Evolutionary conservation across 169 alveolate species (phyloP).

Genomic region (Babesia sp.): DNA sequence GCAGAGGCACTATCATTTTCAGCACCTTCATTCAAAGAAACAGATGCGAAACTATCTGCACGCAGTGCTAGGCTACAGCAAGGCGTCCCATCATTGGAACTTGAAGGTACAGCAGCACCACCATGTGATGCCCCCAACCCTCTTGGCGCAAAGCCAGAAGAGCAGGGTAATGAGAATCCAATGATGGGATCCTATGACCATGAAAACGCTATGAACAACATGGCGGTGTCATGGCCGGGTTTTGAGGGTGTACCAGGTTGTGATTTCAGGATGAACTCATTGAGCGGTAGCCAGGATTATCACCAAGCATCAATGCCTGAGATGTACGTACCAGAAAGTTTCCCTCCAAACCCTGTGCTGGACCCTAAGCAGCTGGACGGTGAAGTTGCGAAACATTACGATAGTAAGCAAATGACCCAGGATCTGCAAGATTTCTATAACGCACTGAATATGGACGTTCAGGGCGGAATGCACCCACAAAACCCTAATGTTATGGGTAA

Average conservation of each 20-base stretch:
- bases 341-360: neutral
- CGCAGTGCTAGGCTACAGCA: neutral
- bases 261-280: neutral
- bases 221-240: neutral
- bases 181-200: neutral
- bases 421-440: constrained; percentile 1
- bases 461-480: constrained; percentile 5
- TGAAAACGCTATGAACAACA: neutral
- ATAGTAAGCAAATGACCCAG: neutral
- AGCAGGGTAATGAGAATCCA: neutral
- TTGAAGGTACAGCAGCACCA: neutral
- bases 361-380: neutral
- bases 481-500: neutral
- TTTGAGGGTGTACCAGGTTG: neutral
- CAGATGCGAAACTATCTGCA: neutral
- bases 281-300: neutral
- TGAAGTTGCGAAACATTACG: neutral
- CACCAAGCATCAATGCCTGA: too few species aligned
- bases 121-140: neutral
- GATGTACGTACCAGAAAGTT: neutral
- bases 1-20: neutral
- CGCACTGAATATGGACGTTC: neutral
- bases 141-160: neutral
- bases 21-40: neutral
- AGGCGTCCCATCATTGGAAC: neutral